These are phyloP conservation scores for Clavaria fumosa DNA, from an alignment of 768 basidiomycete genomes.

Conservation along the genomic window DNA sequence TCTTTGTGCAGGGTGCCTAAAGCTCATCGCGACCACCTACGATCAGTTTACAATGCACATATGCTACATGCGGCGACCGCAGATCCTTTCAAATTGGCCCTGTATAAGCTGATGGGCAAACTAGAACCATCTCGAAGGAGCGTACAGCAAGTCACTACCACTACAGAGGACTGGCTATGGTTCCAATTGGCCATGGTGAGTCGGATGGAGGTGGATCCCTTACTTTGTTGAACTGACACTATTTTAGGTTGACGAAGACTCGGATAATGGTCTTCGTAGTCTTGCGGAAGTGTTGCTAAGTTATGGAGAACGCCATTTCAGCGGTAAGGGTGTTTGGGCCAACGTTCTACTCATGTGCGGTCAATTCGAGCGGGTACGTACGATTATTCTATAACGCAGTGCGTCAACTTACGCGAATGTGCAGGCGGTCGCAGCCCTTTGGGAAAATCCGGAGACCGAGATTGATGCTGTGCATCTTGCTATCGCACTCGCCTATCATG, in stretches of 20 bases:
- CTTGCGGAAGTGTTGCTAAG: slow-evolving; percentile 62
- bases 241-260: slow-evolving; percentile 64
- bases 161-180: slow-evolving; percentile 98
- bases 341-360: slow-evolving; percentile 80
- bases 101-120: slow-evolving; percentile 92
- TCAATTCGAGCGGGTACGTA: slow-evolving; percentile 78
- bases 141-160: slow-evolving; percentile 71
- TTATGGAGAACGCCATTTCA: slow-evolving; percentile 74
- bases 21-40: slow-evolving; percentile 65
- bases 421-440: slow-evolving; percentile 80
- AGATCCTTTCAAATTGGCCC: slow-evolving; percentile 91
- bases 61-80: slow-evolving; percentile 78
- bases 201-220: not conserved
- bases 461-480: slow-evolving; percentile 92
- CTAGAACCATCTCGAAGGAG: slow-evolving; percentile 70
- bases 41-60: slow-evolving; percentile 68
- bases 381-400: too few relatives aligned
- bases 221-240: not conserved
- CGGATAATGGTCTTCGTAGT: slow-evolving; percentile 57
- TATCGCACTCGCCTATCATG: slow-evolving; percentile 85
- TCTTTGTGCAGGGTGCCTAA: slow-evolving; percentile 40
- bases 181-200: slow-evolving; percentile 79
- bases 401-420: not conserved
- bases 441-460: slow-evolving; percentile 76
- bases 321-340: slow-evolving; percentile 66